These are phyloP conservation scores for Malassezia brasiliensis DNA, from an alignment of 1,284 basidiomycete genomes.

Conservation along the genomic window DNA sequence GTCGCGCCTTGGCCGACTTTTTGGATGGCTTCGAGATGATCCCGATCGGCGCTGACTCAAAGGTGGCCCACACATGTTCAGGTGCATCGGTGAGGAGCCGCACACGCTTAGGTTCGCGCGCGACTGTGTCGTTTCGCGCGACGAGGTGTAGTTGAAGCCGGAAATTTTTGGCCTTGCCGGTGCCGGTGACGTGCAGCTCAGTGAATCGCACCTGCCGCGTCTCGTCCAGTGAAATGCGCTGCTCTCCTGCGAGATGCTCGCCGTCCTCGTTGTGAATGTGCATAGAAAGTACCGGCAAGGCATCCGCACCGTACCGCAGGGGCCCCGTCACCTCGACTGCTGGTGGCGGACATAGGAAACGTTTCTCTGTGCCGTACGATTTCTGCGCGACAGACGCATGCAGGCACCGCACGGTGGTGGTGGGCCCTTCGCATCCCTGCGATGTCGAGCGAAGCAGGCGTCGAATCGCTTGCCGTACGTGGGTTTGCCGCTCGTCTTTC, in stretches of 20 bases:
- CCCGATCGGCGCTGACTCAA: constrained; percentile 78
- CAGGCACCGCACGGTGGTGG: constrained; percentile 70
- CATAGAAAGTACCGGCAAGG: constrained; percentile 57
- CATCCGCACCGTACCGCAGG: constrained; percentile 9
- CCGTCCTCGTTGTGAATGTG: constrained; percentile 71
- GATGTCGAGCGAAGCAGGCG: constrained; percentile 1
- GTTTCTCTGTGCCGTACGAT: constrained; percentile 82
- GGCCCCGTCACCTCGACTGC: constrained; percentile 77
- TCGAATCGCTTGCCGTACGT: constrained; percentile 15
- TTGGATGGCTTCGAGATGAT: constrained; percentile 95
- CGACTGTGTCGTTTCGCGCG: constrained; percentile 31
- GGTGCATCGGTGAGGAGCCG: neutral
- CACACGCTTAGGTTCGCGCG: neutral
- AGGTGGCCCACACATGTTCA: constrained; percentile 64
- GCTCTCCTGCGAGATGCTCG: constrained; percentile 53
- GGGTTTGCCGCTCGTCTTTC: constrained; percentile 20
- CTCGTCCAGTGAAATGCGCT: constrained; percentile 50
- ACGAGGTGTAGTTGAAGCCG: constrained; percentile 60
- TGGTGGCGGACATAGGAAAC: constrained; percentile 77
- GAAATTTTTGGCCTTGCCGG: constrained; percentile 79
- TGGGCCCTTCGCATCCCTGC: constrained; percentile 14
- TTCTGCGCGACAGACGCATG: constrained; percentile 84
- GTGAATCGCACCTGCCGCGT: constrained; percentile 70
- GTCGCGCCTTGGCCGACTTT: constrained; percentile 90
- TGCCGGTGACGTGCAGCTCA: constrained; percentile 75